These are phyloP conservation scores for Asclepias syriaca DNA, from an alignment of 257 asterid genomes.

Conservation along the genomic window DNA sequence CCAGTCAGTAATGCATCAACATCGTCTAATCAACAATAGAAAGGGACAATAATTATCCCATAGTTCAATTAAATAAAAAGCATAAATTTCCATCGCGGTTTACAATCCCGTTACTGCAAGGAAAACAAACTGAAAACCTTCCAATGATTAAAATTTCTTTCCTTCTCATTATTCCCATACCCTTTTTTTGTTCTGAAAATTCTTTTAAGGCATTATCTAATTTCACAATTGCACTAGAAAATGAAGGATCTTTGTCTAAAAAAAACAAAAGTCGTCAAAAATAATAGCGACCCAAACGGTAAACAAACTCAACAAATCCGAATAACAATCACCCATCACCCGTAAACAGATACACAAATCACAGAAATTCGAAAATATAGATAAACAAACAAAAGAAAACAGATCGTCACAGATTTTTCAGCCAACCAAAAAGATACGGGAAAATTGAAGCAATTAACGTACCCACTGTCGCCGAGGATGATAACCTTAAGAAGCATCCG, in stretches of 20 bases:
- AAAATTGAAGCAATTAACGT: neutral
- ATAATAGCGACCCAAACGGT: neutral
- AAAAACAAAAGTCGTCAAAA: neutral
- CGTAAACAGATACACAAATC: neutral
- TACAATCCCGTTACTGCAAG: neutral
- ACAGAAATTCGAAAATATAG: neutral
- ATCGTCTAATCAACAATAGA: neutral
- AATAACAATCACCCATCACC: neutral
- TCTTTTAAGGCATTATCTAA: neutral
- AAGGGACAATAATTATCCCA: neutral
- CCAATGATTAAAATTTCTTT: neutral
- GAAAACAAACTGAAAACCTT: neutral
- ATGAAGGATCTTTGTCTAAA: neutral
- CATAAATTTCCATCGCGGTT: neutral
- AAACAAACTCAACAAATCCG: neutral
- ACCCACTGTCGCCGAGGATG: constrained; percentile 54
- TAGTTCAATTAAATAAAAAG: neutral
- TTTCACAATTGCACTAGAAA: neutral
- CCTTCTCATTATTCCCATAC: neutral
- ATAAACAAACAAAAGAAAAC: neutral
- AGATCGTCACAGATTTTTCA: neutral
- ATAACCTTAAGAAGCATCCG: constrained; percentile 51
- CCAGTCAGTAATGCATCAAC: neutral
- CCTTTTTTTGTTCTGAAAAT: neutral
- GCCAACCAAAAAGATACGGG: neutral